Base-by-base conservation (phyloP, 2,329 filamentous ascomycete species). In the Tolypocladium tropicale region DNA sequence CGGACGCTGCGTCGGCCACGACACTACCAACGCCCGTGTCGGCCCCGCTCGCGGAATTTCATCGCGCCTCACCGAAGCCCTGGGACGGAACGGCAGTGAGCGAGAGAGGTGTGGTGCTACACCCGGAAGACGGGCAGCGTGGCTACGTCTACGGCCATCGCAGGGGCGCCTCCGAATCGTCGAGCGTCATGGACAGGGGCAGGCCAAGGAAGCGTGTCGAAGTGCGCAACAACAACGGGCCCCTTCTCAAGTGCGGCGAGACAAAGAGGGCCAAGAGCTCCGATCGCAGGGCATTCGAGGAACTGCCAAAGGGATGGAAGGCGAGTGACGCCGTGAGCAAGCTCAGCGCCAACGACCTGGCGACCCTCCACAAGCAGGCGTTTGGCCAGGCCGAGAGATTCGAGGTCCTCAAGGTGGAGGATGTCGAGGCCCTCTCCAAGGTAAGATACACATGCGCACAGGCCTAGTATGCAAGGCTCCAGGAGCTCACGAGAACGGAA, bases 341-440 rank as follows among this genome's bases (percentile, higher is more conserved):
- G 51, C 64, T 87, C 21, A 74, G 74, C 14, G 63, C 72, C 9
- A 63, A 67, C 2, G 83, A 87, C 55, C 66, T 82, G 16, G 68
- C 68, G 11, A 70, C 73, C 4, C 69, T 88, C 25, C 78, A 82
- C 56, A 78, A 76, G 60, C 84, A 87, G 64, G 84, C 85, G 1
- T 70, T 82, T 39, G 79, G 81, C 33, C 84, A 87, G 65, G 81
- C 80, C 0, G 75, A 79, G 39, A 75, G 81, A 33, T 88, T 88
- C 59, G 83, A 87, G 67, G 77, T 88, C n/a, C 74, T 88, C 25
- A 74, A 72, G 51, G 76, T 77, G 53, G 78, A 80, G 30, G 83
- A 88, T 60, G 84, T 88, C 16, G 83, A 86, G 53, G 73, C 74
- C 21, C 75, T 90, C 6, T 88, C 86, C 18, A 81, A 80, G 69